These are phyloP conservation scores for Linaria vulgaris DNA, from an alignment of 257 asterid genomes.

Conservation along the genomic window DNA sequence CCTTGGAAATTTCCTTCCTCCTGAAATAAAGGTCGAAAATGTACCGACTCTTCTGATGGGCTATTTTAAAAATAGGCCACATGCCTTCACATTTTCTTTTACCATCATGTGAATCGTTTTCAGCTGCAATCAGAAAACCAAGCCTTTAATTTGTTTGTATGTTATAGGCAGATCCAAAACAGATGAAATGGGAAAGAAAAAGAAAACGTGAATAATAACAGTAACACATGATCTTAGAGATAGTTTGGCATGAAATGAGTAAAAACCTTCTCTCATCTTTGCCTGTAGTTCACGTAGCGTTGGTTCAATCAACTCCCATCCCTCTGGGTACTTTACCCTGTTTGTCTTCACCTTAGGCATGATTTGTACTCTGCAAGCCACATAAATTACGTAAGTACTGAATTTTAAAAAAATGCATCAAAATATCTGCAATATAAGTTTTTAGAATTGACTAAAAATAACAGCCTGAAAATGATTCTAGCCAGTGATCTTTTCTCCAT, in stretches of 20 bases:
- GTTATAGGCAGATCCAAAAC: background rate
- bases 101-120: slow-evolving; percentile 82
- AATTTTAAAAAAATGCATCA: background rate
- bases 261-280: slow-evolving; percentile 88
- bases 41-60: slow-evolving; percentile 91
- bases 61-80: slow-evolving; percentile 95
- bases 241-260: background rate
- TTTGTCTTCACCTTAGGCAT: slow-evolving; percentile 96
- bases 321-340: slow-evolving; percentile 76
- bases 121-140: slow-evolving; percentile 48
- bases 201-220: background rate
- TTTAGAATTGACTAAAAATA: no score
- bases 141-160: background rate
- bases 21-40: slow-evolving; percentile 69
- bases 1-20: slow-evolving; percentile 88
- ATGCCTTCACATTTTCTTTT: slow-evolving; percentile 79
- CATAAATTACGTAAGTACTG: slow-evolving; percentile 7
- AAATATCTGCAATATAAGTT: background rate
- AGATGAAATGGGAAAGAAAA: background rate
- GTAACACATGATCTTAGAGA: background rate
- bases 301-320: slow-evolving; percentile 95
- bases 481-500: no score
- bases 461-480: no score
- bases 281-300: slow-evolving; percentile 81
- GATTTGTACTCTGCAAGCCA: slow-evolving; percentile 36